A percentile compares a stretch with the other conserved stretches of the same genome.
These are phyloP conservation scores for Umbelopsis sp. DNA, from an alignment of 371 early-diverging fungal genomes.

Conservation along the genomic window DNA sequence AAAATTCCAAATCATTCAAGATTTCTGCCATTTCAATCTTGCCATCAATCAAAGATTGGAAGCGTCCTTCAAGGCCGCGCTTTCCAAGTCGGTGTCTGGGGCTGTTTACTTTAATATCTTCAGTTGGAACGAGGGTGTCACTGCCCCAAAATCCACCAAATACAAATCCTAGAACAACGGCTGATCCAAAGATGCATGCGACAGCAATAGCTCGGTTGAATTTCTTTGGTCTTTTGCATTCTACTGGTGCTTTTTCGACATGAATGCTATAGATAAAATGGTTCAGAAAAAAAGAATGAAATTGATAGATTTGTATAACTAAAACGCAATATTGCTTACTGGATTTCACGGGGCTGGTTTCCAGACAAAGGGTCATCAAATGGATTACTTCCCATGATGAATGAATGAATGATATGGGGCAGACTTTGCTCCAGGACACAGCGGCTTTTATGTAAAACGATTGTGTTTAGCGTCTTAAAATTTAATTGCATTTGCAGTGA, in stretches of 20 bases:
- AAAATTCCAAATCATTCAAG: slow-evolving; percentile 4
- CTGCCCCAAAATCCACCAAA: neutral
- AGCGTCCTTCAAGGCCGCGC: neutral
- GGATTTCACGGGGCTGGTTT: neutral
- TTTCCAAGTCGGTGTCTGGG: neutral
- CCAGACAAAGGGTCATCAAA: neutral
- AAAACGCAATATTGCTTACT: neutral
- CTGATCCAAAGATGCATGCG: neutral
- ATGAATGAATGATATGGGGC: neutral
- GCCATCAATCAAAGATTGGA: neutral
- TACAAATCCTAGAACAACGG: neutral
- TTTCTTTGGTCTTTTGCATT: neutral
- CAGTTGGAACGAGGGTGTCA: neutral
- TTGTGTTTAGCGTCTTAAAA: too few species aligned
- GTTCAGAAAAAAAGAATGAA: neutral
- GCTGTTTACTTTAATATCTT: neutral
- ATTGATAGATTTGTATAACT: too few species aligned
- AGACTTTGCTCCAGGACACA: neutral
- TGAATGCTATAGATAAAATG: neutral
- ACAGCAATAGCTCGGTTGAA: neutral
- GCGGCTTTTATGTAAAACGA: neutral
- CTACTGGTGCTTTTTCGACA: neutral
- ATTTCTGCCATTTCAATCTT: neutral
- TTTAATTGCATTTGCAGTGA: too few species aligned
- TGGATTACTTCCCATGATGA: slow-evolving; percentile 15